phyloP scores from a whole-genome alignment of 2,329 filamentous ascomycete species.

The Xylaria sp. region DNA sequence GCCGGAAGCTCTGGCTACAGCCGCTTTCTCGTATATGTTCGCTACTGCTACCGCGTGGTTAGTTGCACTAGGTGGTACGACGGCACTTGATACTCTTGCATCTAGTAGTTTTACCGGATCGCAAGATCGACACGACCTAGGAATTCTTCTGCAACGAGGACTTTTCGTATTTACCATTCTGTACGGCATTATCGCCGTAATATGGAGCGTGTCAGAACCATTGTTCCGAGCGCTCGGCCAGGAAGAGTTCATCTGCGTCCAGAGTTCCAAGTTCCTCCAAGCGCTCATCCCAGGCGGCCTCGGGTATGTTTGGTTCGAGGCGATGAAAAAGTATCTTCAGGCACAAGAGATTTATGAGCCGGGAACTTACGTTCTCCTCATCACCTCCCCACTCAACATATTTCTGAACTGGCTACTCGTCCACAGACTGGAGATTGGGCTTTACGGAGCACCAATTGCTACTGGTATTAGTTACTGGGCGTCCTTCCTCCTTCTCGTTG shows the following conservation, averaged over 20 bases:
- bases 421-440: conserved; percentile 74
- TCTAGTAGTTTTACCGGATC: conserved; percentile 86
- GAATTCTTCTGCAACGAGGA: conserved; percentile 79
- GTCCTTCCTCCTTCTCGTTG: conserved; percentile 79
- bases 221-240: conserved; percentile 81
- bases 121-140: conserved; percentile 80
- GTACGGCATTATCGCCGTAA: conserved; percentile 75
- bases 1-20: conserved; percentile 80
- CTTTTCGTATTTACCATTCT: conserved; percentile 77
- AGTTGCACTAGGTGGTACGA: conserved; percentile 85
- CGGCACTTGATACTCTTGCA: conserved; percentile 84
- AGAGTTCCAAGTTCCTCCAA: conserved; percentile 77
- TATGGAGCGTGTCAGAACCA: conserved; percentile 80
- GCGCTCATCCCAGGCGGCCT: conserved; percentile 82
- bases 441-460: conserved; percentile 82
- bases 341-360: conserved; percentile 85
- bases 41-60: conserved; percentile 90
- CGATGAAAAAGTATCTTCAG: conserved; percentile 87
- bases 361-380: conserved; percentile 82
- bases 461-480: conserved; percentile 89
- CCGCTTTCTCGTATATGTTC: conserved; percentile 93
- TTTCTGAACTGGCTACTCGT: conserved; percentile 84
- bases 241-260: conserved; percentile 77
- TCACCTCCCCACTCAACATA: conserved; percentile 84
- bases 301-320: conserved; percentile 89